Base-by-base conservation (phyloP, 108 stramenopile species). In the Conticribra weissflogii region DNA sequence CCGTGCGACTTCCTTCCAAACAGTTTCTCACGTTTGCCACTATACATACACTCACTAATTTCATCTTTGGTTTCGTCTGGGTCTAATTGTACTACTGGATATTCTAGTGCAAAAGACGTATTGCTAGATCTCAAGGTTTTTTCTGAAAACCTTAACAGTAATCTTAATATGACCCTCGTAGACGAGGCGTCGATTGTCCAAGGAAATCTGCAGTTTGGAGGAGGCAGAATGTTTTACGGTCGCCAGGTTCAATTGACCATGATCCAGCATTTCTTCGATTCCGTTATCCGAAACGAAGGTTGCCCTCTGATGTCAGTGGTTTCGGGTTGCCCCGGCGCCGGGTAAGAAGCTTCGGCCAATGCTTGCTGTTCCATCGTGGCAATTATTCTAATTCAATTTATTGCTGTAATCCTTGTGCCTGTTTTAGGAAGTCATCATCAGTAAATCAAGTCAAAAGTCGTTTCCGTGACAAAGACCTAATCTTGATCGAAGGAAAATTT, bases 171-270 rank as follows among this genome's bases (percentile, higher is more conserved):
- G 25, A 21, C 65, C 17, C 19, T 41, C 12, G 22, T 27, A 36
- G 22, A 34, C 9, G 65, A 66, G 17, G 53, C 53, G 19, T 19
- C 30, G 15, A 66, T 53, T 7, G 17, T 24, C 33, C 48, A 66
- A 8, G 54, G 31, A 17, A 25, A 49, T 23, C 33, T 66, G 52
- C 29, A 28, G 22, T 22, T 54, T 18, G 5, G 31, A 33, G 1
- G 65, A 54, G 9, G 32, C 31, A n/a, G n/a, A n/a, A n/a, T n/a
- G 53, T 66, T 66, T 41, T 55, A 66, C 34, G 65, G 65, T 17
- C 53, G 65, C 16, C 65, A 54, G 32, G 21, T 19, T 44, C 53
- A 66, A 31, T 15, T 52, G 33, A 41, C 50, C 16, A 12, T 54
- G 53, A 22, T 66, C 22, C 27, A 32, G 16, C 53, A 22, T 54